Base-by-base conservation (phyloP, 2,329 filamentous ascomycete genomes). In the Microcyclosporella mali region DNA sequence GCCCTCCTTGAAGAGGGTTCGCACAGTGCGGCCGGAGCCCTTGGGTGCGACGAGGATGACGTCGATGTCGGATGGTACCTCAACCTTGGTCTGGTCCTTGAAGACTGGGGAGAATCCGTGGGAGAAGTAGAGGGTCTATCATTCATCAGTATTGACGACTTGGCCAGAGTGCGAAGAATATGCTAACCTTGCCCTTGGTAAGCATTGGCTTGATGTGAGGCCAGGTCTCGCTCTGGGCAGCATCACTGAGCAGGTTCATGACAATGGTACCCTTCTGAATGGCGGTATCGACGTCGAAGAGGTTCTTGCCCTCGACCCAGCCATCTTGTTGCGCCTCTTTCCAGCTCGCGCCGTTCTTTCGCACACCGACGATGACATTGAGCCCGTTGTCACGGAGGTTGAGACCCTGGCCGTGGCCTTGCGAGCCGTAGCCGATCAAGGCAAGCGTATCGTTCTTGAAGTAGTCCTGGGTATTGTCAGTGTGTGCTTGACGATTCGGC, bases 31-130 rank as follows among this genome's bases (percentile, higher is more conserved):
- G 72, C 92, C 92, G 68, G 90, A 97, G 66, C 92, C 92, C 82
- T 98, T 98, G 74, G 92, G 92, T 58, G 92, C 92, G 65, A 94
- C 89, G 68, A 98, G 90, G 79, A 98, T 98, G 71, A 98, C 92
- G 71, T 98, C 92, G 67, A 98, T 85, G 74, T 97, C 85, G 57
- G 70, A 80, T 72, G 92, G 92, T 53, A 95, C 87, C 52, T 98
- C 92, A 68, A 98, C 92, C 74, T 95, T 94, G 80, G 92, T 98
- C 68, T 92, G 83, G 70, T 95, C 84, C 80, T 95, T 95, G 87
- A 98, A 98, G 73, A 98, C 89, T 68, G 92, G 92, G 53, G 92
- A 97, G 86, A 98, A 98, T 66, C 92, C 92, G 82, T 98, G 92
- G 60, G 92, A 97, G 82, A 98, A 98, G 85, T 98, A 98, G 61